phyloP scores from a whole-genome alignment of 352 stramenopile genomes.

The Phytophthora kernoviae region DNA sequence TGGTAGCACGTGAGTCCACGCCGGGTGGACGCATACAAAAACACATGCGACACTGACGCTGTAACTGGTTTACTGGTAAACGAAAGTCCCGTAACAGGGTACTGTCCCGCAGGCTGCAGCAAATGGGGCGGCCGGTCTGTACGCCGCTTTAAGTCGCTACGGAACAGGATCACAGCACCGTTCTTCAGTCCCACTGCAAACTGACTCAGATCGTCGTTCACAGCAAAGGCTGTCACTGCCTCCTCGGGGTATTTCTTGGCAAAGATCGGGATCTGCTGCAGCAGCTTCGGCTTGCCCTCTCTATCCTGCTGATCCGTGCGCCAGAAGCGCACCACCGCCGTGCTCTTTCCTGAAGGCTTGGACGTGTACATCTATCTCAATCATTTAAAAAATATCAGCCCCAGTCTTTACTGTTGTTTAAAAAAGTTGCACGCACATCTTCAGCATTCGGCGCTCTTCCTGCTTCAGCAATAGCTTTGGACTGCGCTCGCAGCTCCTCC shows the following conservation, averaged over 20 bases:
- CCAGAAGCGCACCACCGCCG: constrained; percentile 84
- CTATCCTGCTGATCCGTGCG: constrained; percentile 88
- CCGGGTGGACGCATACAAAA: constrained; percentile 79
- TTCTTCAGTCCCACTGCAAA: constrained; percentile 85
- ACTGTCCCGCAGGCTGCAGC: constrained; percentile 80
- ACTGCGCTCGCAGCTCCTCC: constrained; percentile 78
- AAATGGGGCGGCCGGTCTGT: constrained; percentile 70
- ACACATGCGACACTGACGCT: constrained; percentile 64
- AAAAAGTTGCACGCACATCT: constrained; percentile 38
- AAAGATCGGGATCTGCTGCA: constrained; percentile 87
- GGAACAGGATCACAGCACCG: constrained; percentile 84
- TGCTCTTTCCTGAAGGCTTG: constrained; percentile 69
- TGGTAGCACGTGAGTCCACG: constrained; percentile 86
- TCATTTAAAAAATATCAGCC: neutral
- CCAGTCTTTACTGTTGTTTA: too few relatives aligned
- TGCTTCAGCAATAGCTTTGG: constrained; percentile 79
- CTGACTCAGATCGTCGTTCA: constrained; percentile 83
- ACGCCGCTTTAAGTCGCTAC: constrained; percentile 79
- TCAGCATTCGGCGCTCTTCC: constrained; percentile 59
- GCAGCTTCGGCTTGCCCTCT: constrained; percentile 84
- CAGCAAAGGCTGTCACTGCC: constrained; percentile 84
- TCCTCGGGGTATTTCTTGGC: constrained; percentile 90
- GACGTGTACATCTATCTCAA: constrained; percentile 61
- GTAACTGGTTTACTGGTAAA: constrained; percentile 84
- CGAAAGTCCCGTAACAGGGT: constrained; percentile 73